Evolutionary conservation across 2,329 filamentous ascomycete species (phyloP).

Genomic region (Penicillium sp.): DNA sequence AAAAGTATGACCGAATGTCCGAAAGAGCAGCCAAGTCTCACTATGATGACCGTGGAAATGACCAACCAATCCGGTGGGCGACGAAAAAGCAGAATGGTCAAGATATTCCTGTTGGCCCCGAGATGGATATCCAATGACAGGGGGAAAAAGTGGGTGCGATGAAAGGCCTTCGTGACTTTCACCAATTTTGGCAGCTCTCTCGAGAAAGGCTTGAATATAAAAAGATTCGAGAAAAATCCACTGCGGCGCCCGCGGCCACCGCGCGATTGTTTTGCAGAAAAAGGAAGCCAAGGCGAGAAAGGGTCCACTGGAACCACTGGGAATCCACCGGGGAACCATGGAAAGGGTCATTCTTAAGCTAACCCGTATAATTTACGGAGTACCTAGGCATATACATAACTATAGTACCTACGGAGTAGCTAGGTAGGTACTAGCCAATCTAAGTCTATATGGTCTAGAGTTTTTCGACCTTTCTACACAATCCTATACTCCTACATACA

Average conservation of each 20-base stretch:
- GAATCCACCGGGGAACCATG: not conserved
- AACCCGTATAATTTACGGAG: too few relatives aligned
- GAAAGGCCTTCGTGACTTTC: not conserved
- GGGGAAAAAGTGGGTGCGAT: not conserved
- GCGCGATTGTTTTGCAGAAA: conserved; percentile 12
- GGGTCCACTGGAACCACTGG: not conserved
- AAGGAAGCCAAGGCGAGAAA: conserved; percentile 20
- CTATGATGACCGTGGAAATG: not conserved
- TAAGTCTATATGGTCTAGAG: not conserved
- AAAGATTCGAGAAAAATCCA: not conserved
- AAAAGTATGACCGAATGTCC: not conserved
- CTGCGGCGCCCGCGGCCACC: conserved; percentile 11
- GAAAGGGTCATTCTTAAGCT: not conserved
- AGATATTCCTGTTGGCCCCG: not conserved
- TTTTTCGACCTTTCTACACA: not conserved
- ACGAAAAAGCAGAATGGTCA: not conserved
- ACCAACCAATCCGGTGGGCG: not conserved
- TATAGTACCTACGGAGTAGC: too few relatives aligned
- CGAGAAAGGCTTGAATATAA: not conserved
- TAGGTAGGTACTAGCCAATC: not conserved
- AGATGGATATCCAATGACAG: conserved; percentile 1
- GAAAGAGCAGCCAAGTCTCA: not conserved
- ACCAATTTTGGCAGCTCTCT: conserved; percentile 12
- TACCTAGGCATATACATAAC: too few relatives aligned
- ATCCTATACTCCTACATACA: too few relatives aligned